Evolutionary conservation across 257 asterid species (phyloP).

Genomic region (Solanum lycopersicoides): DNA sequence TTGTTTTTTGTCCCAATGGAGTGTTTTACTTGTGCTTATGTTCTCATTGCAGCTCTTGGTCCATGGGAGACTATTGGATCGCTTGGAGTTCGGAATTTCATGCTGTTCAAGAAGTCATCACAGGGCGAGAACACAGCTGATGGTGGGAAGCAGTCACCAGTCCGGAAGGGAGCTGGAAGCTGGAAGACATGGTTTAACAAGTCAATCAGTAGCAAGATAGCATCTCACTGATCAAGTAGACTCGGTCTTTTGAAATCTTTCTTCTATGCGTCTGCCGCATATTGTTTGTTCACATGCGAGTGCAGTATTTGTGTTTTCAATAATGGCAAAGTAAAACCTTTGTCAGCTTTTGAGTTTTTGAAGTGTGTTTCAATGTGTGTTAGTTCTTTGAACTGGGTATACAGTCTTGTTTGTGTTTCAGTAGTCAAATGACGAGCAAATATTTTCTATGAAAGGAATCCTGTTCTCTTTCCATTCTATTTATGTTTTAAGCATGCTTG

Average conservation of each 20-base stretch:
- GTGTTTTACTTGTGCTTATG: not conserved
- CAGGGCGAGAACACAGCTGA: conserved; percentile 15
- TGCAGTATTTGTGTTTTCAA: not conserved
- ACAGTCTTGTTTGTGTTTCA: not conserved
- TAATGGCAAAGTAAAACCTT: not conserved
- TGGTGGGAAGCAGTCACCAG: conserved; percentile 11
- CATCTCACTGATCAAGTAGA: conserved; percentile 24
- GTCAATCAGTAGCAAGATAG: conserved; percentile 38
- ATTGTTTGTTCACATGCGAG: not conserved
- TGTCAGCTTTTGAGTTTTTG: not conserved
- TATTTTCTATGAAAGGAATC: not conserved
- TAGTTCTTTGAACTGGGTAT: not conserved
- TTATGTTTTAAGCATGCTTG: not conserved
- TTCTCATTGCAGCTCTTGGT: conserved; percentile 41
- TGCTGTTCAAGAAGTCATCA: conserved; percentile 76
- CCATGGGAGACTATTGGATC: conserved; percentile 93
- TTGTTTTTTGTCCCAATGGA: not conserved
- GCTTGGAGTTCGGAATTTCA: conserved; percentile 62
- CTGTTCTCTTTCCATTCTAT: not conserved
- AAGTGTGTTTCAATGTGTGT: not conserved
- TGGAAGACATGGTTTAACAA: conserved; percentile 64
- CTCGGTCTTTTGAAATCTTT: not conserved
- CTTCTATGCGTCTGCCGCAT: not conserved
- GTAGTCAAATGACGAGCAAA: not conserved
- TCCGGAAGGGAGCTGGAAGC: conserved; percentile 41